These are phyloP conservation scores for Staphylotrichum tortipilum DNA, from an alignment of 495 filamentous ascomycete species.

Conservation along the genomic window DNA sequence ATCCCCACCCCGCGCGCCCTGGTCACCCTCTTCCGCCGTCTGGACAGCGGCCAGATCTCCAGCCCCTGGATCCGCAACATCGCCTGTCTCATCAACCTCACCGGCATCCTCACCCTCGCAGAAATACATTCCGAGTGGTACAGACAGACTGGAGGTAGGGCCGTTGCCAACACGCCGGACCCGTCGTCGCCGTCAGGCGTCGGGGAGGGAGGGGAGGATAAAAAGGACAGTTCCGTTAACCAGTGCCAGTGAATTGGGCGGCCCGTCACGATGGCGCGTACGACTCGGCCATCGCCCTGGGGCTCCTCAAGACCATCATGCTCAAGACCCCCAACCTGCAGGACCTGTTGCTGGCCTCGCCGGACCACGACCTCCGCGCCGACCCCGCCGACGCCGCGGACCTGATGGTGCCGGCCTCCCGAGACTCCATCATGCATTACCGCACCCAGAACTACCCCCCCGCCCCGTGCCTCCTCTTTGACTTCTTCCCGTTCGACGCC, in stretches of 20 bases:
- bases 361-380: conserved; percentile 16
- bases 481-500: conserved; percentile 12
- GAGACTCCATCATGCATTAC: conserved; percentile 12
- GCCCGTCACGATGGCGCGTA: neutral
- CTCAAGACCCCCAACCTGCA: conserved; percentile 18
- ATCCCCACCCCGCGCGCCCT: conserved; percentile 17
- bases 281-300: conserved; percentile 10
- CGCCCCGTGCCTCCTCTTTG: neutral
- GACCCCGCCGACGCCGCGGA: conserved; percentile 4
- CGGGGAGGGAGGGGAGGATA: too few relatives aligned
- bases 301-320: conserved; percentile 18
- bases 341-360: conserved; percentile 23
- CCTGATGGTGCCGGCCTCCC: neutral
- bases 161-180: neutral
- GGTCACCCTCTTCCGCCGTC: conserved; percentile 15
- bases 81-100: conserved; percentile 22
- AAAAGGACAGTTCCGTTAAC: too few relatives aligned
- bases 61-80: conserved; percentile 24
- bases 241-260: conserved; percentile 13
- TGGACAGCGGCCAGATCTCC: conserved; percentile 16
- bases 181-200: too few relatives aligned
- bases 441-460: neutral
- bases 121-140: conserved; percentile 14
- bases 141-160: conserved; percentile 22
- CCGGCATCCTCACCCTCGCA: conserved; percentile 9